These are phyloP conservation scores for Rhinocladiella similis DNA, from an alignment of 2,329 filamentous ascomycete genomes.

Conservation along the genomic window DNA sequence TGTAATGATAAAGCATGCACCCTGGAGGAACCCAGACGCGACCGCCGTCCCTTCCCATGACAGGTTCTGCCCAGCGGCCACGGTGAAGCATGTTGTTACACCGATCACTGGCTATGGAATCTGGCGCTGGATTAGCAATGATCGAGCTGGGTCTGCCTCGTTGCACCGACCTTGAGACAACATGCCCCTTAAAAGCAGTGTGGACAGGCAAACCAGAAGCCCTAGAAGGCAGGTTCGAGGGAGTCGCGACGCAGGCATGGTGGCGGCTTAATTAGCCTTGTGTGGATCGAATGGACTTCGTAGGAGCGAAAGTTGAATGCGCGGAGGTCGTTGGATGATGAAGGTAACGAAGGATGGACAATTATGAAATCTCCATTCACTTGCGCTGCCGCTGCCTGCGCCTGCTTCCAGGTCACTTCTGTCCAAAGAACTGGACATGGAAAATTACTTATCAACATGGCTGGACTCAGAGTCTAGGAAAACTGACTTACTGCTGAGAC, in stretches of 20 bases:
- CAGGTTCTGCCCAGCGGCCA: constrained; percentile 52
- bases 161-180: constrained; percentile 7
- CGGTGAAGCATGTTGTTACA: constrained; percentile 53
- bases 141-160: background rate
- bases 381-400: too few species aligned
- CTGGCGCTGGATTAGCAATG: background rate
- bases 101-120: constrained; percentile 34
- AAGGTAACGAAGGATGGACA: too few species aligned
- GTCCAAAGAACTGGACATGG: background rate
- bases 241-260: background rate
- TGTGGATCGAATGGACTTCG: background rate
- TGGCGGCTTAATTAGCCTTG: background rate
- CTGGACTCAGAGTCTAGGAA: background rate
- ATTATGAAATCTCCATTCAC: too few species aligned
- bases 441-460: background rate
- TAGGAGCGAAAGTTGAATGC: too few species aligned
- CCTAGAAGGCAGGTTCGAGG: background rate
- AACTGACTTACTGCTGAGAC: too few species aligned
- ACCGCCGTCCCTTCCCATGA: constrained; percentile 21
- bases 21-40: constrained; percentile 60
- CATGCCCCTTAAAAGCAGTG: background rate
- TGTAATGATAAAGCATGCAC: constrained; percentile 61
- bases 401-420: background rate
- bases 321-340: too few species aligned
- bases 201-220: background rate